These are phyloP conservation scores for Russula compacta DNA, from an alignment of 768 basidiomycete species.

Conservation along the genomic window DNA sequence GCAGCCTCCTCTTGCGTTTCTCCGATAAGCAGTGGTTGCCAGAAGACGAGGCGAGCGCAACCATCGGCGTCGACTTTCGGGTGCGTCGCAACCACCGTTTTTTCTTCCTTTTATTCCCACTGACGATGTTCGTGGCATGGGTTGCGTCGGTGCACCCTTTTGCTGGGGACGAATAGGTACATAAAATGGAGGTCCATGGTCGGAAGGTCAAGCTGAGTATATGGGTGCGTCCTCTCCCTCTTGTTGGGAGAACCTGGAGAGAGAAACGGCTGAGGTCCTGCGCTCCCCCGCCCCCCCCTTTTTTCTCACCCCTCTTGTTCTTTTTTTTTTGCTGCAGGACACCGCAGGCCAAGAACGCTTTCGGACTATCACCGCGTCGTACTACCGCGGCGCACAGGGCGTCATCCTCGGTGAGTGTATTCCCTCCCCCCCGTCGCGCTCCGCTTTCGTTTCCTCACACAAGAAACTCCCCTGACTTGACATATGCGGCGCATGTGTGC, in stretches of 20 bases:
- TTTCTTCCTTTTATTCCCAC: not conserved
- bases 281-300: no score
- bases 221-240: slow-evolving; percentile 61
- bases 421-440: not conserved
- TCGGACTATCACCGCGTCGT: slow-evolving; percentile 88
- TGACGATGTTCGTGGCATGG: not conserved
- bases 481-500: no score
- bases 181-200: slow-evolving; percentile 79
- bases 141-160: not conserved
- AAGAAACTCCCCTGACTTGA: not conserved
- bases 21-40: slow-evolving; percentile 94
- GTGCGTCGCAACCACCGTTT: slow-evolving; percentile 34
- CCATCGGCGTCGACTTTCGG: slow-evolving; percentile 79
- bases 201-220: slow-evolving; percentile 89
- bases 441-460: not conserved
- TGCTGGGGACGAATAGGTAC: slow-evolving; percentile 41
- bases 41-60: slow-evolving; percentile 81
- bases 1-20: slow-evolving; percentile 85
- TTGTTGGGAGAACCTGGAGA: no score
- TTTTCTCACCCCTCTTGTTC: not conserved
- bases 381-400: slow-evolving; percentile 85
- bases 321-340: slow-evolving; percentile 42
- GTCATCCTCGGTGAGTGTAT: slow-evolving; percentile 54
- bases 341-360: slow-evolving; percentile 97
- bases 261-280: not conserved